These are phyloP conservation scores for Aspergillus ostianus DNA, from an alignment of 495 filamentous ascomycete species.

Conservation along the genomic window DNA sequence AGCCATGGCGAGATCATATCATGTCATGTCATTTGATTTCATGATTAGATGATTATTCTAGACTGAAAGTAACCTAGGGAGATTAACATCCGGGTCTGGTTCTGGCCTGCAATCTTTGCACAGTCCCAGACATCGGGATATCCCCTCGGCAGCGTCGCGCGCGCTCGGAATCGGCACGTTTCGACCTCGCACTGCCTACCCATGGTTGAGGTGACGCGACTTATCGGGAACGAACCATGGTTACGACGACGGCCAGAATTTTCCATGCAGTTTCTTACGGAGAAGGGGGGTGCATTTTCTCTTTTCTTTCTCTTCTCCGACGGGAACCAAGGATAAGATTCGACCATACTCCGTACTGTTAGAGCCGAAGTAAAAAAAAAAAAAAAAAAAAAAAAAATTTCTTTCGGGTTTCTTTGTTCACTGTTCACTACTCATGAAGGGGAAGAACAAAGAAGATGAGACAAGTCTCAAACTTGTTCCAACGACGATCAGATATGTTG, in stretches of 20 bases:
- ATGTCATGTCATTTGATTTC: background rate
- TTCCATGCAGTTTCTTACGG: background rate
- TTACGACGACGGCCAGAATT: slow-evolving; percentile 1
- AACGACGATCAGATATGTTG: background rate
- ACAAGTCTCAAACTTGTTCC: background rate
- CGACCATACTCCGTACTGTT: background rate
- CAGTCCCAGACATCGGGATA: background rate
- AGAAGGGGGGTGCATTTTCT: background rate
- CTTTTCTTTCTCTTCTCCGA: background rate
- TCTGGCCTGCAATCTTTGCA: too few species aligned
- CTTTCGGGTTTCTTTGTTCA: too few species aligned
- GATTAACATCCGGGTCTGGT: background rate
- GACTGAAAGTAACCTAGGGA: background rate
- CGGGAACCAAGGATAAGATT: background rate
- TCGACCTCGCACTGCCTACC: background rate
- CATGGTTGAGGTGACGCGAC: slow-evolving; percentile 4
- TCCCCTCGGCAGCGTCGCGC: background rate
- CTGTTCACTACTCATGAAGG: background rate
- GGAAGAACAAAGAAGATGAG: background rate
- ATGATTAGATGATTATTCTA: background rate
- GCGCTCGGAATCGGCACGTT: background rate
- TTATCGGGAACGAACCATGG: slow-evolving; percentile 5
- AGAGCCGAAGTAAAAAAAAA: background rate
- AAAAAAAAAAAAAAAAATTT: too few species aligned
- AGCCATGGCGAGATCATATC: too few species aligned